phyloP scores from a whole-genome alignment of 2,329 filamentous ascomycete genomes.

The Phaeosphaeriaceae sp. region DNA sequence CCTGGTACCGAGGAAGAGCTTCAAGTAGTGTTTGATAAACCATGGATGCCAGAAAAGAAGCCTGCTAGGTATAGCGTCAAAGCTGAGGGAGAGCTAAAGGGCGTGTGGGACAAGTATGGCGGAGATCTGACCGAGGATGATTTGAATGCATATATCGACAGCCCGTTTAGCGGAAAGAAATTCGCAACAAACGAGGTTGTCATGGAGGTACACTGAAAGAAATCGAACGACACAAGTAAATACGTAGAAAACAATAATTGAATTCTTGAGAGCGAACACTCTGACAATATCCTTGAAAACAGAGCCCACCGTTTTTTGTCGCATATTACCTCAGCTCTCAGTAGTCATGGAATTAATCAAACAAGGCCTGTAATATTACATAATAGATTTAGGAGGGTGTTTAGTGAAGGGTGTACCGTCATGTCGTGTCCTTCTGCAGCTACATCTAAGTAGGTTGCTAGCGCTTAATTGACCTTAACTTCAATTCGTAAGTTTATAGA shows the following conservation, averaged over 20 bases:
- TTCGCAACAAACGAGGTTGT: slow-evolving; percentile 34
- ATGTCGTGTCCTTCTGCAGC: no score
- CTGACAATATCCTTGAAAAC: neutral
- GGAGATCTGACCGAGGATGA: slow-evolving; percentile 32
- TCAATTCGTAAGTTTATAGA: no score
- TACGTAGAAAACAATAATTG: neutral
- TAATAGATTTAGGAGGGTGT: no score
- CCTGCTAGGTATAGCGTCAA: slow-evolving; percentile 47
- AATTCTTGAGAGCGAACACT: neutral
- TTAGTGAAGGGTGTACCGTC: no score
- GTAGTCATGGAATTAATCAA: no score
- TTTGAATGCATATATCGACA: slow-evolving; percentile 30
- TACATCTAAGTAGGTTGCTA: no score
- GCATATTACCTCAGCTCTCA: no score
- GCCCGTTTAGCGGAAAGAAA: slow-evolving; percentile 30
- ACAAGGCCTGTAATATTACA: no score
- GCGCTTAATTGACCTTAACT: no score
- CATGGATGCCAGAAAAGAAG: slow-evolving; percentile 46
- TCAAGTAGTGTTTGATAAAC: slow-evolving; percentile 46
- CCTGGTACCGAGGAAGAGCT: slow-evolving; percentile 43
- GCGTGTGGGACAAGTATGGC: slow-evolving; percentile 42
- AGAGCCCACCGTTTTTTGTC: no score
- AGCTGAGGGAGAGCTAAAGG: slow-evolving; percentile 43
- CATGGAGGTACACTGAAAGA: slow-evolving; percentile 25
- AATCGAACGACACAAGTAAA: neutral